These are phyloP conservation scores for Phytophthora pini DNA, from an alignment of 352 stramenopile genomes.

Conservation along the genomic window DNA sequence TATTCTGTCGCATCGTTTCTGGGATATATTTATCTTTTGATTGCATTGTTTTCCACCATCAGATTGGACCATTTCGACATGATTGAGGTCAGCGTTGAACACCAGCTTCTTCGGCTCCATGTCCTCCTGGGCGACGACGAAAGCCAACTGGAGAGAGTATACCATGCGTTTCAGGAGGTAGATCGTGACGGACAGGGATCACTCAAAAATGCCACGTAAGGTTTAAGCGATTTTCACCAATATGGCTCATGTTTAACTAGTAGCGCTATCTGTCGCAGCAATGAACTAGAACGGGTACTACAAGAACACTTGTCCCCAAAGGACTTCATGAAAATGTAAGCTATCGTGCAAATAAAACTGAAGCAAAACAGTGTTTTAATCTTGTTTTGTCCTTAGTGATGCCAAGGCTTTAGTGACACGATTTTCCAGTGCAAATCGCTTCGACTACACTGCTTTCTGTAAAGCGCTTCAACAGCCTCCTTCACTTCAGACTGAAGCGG, in stretches of 20 bases:
- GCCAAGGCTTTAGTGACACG: constrained; percentile 4
- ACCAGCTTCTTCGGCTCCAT: constrained; percentile 34
- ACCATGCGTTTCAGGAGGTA: constrained; percentile 24
- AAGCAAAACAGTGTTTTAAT: no score
- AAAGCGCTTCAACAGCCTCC: constrained; percentile 26
- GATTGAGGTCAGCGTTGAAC: constrained; percentile 3
- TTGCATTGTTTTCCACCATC: no score
- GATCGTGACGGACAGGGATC: constrained; percentile 16
- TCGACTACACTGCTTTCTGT: constrained; percentile 43
- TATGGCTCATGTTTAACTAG: neutral
- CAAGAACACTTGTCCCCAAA: constrained; percentile 12
- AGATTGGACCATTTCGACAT: neutral
- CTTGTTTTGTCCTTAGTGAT: constrained; percentile 8
- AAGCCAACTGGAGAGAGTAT: constrained; percentile 26
- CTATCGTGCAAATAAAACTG: no score
- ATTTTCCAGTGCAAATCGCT: constrained; percentile 1
- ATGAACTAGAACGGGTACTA: constrained; percentile 19
- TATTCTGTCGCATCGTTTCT: no score
- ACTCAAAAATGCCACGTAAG: constrained; percentile 22
- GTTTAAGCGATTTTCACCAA: neutral
- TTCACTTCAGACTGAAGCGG: constrained; percentile 6
- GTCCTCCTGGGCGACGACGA: constrained; percentile 61
- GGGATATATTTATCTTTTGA: no score
- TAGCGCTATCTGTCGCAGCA: constrained; percentile 2
- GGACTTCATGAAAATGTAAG: constrained; percentile 28